Evolutionary conservation across 352 stramenopile species (phyloP).

Genomic region (Pythium chondricola): DNA sequence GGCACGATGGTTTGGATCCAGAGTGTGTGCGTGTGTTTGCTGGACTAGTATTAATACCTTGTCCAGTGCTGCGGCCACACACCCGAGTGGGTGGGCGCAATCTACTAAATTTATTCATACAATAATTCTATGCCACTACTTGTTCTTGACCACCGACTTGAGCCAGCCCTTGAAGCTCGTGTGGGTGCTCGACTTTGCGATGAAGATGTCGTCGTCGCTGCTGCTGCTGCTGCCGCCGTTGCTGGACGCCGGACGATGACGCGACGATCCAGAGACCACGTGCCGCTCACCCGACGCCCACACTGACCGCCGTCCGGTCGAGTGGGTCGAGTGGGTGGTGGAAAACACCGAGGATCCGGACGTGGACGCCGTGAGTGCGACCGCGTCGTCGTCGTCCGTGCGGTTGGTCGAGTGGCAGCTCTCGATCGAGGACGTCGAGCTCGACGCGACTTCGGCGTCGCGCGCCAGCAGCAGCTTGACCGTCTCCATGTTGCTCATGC

Average conservation of each 20-base stretch:
- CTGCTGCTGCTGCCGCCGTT: neutral
- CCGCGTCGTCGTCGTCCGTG: neutral
- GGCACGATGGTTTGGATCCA: no score
- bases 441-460: conserved; percentile 26
- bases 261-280: neutral
- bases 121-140: neutral
- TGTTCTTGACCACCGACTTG: conserved; percentile 56
- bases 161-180: conserved; percentile 67
- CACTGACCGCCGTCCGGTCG: no score
- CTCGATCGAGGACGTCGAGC: conserved; percentile 10
- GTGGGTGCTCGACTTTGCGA: conserved; percentile 66
- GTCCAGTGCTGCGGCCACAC: no score
- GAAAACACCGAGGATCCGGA: conserved; percentile 19
- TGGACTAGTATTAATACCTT: no score
- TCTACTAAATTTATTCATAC: no score
- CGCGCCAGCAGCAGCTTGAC: conserved; percentile 63
- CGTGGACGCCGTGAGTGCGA: conserved; percentile 15
- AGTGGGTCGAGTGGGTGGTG: neutral
- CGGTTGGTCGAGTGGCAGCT: neutral
- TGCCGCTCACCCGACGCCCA: neutral
- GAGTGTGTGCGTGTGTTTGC: no score
- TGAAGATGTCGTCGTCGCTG: conserved; percentile 38
- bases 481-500: conserved; percentile 75
- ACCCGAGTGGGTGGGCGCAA: no score
- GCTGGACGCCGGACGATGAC: neutral